Percentiles rank a stretch among this genome's conserved stretches.
Conservation (phyloP, 371 early-diverging fungal species). For the Catenaria anguillulae region DNA sequence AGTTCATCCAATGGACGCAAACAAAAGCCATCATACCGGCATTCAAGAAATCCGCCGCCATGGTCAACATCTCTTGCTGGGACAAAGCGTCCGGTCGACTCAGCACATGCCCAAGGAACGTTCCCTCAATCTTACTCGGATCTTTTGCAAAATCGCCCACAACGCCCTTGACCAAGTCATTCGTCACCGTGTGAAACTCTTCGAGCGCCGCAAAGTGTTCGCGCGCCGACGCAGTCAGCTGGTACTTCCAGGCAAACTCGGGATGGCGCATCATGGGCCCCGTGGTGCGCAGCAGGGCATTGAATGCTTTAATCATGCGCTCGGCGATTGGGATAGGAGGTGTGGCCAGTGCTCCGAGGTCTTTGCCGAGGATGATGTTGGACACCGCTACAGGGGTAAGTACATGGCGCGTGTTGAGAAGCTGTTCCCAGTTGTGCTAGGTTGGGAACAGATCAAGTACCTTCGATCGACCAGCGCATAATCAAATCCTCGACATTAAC, state of each 20-base stretch:
- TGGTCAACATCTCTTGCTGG: too few relatives aligned
- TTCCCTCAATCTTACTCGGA: background rate
- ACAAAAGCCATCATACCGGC: too few relatives aligned
- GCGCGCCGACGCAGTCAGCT: background rate
- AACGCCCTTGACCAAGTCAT: background rate
- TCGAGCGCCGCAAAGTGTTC: background rate
- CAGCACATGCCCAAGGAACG: background rate
- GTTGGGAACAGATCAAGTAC: background rate
- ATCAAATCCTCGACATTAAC: background rate
- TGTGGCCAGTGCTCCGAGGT: background rate
- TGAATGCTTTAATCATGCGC: background rate
- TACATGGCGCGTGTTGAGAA: too few relatives aligned
- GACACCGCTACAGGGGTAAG: too few relatives aligned
- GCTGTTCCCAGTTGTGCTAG: too few relatives aligned
- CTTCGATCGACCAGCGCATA: slow-evolving; percentile 1
- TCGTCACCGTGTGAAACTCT: background rate
- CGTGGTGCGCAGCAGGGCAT: background rate
- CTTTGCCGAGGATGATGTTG: too few relatives aligned
- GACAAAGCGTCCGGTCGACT: too few relatives aligned
- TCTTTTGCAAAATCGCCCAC: background rate
- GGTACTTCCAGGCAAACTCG: background rate
- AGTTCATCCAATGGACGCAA: too few relatives aligned
- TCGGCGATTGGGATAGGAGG: background rate
- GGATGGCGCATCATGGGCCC: background rate
- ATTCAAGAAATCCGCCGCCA: too few relatives aligned